These are phyloP conservation scores for Ustilago esculenta DNA, from an alignment of 1,284 basidiomycete species.

Conservation along the genomic window DNA sequence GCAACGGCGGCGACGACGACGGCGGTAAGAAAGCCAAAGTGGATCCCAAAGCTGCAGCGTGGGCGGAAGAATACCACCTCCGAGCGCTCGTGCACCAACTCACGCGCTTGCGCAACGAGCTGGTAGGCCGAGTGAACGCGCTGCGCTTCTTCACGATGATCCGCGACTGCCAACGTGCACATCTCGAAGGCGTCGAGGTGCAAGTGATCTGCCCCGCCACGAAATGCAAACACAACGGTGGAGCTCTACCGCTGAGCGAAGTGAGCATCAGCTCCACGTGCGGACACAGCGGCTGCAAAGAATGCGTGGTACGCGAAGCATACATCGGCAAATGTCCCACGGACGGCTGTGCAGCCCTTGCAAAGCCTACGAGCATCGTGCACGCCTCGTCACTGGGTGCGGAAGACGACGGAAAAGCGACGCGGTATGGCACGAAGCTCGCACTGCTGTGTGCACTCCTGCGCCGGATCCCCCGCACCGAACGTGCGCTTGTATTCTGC, in stretches of 20 bases:
- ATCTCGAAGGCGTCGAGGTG: conserved; percentile 31
- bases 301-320: conserved; percentile 48
- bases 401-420: conserved; percentile 71
- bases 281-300: conserved; percentile 50
- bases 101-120: conserved; percentile 51
- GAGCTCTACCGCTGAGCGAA: conserved; percentile 25
- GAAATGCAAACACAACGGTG: conserved; percentile 30
- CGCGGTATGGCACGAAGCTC: conserved; percentile 84
- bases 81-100: conserved; percentile 52
- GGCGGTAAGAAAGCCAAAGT: conserved; percentile 27
- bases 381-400: conserved; percentile 46
- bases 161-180: conserved; percentile 51
- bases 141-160: conserved; percentile 56
- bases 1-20: conserved; percentile 32
- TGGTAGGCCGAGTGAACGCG: conserved; percentile 47
- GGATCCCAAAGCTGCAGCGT: conserved; percentile 34
- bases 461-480: conserved; percentile 78
- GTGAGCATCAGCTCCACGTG: conserved; percentile 49
- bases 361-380: conserved; percentile 50
- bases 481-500: conserved; percentile 88
- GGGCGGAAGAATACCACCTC: conserved; percentile 48
- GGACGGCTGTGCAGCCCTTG: conserved; percentile 42
- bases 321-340: conserved; percentile 54
- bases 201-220: conserved; percentile 37
- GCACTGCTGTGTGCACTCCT: conserved; percentile 84